These are phyloP conservation scores for Dactylellina haptotyla DNA, from an alignment of 2,329 filamentous ascomycete species.

Conservation along the genomic window DNA sequence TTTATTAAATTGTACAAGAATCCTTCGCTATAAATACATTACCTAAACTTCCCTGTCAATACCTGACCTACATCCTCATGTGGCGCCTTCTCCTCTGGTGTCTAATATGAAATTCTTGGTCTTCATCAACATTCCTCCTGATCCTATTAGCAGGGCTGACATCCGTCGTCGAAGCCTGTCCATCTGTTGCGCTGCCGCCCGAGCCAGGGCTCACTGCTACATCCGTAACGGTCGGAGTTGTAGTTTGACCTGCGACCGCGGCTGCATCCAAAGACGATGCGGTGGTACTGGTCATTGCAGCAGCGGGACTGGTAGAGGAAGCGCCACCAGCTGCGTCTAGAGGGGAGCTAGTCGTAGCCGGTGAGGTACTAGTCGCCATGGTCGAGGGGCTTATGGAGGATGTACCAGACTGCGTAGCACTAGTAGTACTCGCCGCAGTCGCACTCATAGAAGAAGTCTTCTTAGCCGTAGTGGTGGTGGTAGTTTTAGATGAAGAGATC, in stretches of 20 bases:
- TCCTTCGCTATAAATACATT: too few species aligned
- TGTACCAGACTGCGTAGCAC: not conserved
- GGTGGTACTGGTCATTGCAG: not conserved
- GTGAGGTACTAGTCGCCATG: conserved; percentile 7
- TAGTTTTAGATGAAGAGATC: conserved; percentile 17
- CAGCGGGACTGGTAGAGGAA: not conserved
- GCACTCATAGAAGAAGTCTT: not conserved
- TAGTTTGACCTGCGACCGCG: conserved; percentile 2
- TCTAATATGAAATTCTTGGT: conserved; percentile 7
- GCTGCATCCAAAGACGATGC: not conserved
- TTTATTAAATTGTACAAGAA: not conserved
- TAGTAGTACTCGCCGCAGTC: not conserved
- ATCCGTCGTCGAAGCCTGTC: conserved; percentile 6
- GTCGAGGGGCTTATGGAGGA: too few species aligned
- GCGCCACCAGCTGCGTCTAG: not conserved
- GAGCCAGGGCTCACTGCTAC: not conserved
- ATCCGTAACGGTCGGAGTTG: not conserved
- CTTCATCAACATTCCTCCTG: conserved; percentile 5
- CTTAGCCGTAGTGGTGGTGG: conserved; percentile 3
- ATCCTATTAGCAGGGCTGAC: conserved; percentile 26
- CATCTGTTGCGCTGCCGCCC: not conserved
- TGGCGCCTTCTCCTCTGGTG: conserved; percentile 10
- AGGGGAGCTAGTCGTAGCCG: conserved; percentile 14
- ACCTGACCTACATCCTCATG: not conserved
- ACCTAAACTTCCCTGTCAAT: too few species aligned